These are phyloP conservation scores for Lolium perenne DNA, from an alignment of 176 grass and related monocot genomes.

Conservation along the genomic window DNA sequence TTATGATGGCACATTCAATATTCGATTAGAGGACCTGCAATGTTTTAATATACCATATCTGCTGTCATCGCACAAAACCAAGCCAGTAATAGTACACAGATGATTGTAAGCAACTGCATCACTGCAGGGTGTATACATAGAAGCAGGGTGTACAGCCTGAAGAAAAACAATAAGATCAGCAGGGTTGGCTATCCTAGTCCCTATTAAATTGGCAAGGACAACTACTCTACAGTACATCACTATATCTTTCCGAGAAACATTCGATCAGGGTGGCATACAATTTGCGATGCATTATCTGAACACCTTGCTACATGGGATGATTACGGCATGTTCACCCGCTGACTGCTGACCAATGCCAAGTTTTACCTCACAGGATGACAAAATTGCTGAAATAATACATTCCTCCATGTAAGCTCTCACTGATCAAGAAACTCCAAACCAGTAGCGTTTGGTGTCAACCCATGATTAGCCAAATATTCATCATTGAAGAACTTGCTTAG, in stretches of 20 bases:
- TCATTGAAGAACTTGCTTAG: slow-evolving; percentile 96
- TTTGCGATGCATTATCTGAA: background rate
- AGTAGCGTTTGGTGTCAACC: slow-evolving; percentile 61
- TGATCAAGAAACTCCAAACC: slow-evolving; percentile 72
- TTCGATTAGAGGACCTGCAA: background rate
- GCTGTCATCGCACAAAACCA: background rate
- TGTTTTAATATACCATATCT: slow-evolving; percentile 13
- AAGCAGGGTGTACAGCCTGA: background rate
- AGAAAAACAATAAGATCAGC: background rate
- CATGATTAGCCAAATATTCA: slow-evolving; percentile 79
- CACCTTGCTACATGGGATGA: slow-evolving; percentile 20
- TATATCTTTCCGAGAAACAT: slow-evolving; percentile 4
- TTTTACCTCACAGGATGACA: background rate
- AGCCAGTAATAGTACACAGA: background rate
- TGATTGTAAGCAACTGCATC: background rate
- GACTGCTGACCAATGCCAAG: background rate
- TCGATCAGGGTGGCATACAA: background rate
- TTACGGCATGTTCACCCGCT: background rate
- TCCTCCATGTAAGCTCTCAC: slow-evolving; percentile 14
- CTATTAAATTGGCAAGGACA: background rate
- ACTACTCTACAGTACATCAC: background rate
- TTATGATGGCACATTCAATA: slow-evolving; percentile 10
- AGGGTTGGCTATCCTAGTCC: background rate
- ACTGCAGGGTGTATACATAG: background rate
- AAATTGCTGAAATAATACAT: slow-evolving; percentile 22